A percentile compares a stretch with the other conserved stretches of the same genome.
Conservation (phyloP, 2,329 filamentous ascomycete genomes). For the Emericellopsis atlantica region DNA sequence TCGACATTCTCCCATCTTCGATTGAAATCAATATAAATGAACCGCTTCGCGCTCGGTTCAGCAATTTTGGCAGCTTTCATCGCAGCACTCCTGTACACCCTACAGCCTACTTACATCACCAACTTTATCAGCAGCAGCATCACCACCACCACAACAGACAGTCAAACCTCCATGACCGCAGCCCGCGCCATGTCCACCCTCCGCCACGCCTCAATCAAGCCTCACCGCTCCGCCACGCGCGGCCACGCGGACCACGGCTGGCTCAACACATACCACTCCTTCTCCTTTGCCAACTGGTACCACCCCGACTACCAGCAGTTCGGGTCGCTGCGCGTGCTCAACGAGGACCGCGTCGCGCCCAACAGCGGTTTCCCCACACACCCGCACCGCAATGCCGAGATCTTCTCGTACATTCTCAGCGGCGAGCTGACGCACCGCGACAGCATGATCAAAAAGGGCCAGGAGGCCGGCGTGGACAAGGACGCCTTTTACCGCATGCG, state of each 20-base stretch:
- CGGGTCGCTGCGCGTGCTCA: slow-evolving; percentile 71
- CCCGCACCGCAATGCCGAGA: slow-evolving; percentile 76
- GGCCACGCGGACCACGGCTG: slow-evolving; percentile 76
- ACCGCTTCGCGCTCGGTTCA: slow-evolving; percentile 16
- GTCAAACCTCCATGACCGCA: background rate
- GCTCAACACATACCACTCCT: slow-evolving; percentile 80
- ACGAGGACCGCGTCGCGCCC: slow-evolving; percentile 72
- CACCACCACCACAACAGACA: slow-evolving; percentile 4
- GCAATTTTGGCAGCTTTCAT: slow-evolving; percentile 22
- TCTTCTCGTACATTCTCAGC: slow-evolving; percentile 77
- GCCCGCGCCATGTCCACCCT: slow-evolving; percentile 28
- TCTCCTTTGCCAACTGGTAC: slow-evolving; percentile 66
- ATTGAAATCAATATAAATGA: slow-evolving; percentile 22
- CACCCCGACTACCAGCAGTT: slow-evolving; percentile 56
- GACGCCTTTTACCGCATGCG: slow-evolving; percentile 60
- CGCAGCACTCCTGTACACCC: slow-evolving; percentile 20
- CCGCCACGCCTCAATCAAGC: slow-evolving; percentile 57
- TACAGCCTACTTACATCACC: slow-evolving; percentile 8
- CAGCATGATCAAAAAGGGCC: slow-evolving; percentile 63
- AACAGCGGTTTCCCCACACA: slow-evolving; percentile 74
- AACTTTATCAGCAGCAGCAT: slow-evolving; percentile 7
- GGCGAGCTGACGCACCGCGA: slow-evolving; percentile 83
- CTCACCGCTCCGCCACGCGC: slow-evolving; percentile 57
- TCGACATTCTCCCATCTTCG: slow-evolving; percentile 13
- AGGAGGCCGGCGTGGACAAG: slow-evolving; percentile 30